Evolutionary conservation across 1,284 basidiomycete species (phyloP).

Genomic region (Tetrapyrgos nigripes): DNA sequence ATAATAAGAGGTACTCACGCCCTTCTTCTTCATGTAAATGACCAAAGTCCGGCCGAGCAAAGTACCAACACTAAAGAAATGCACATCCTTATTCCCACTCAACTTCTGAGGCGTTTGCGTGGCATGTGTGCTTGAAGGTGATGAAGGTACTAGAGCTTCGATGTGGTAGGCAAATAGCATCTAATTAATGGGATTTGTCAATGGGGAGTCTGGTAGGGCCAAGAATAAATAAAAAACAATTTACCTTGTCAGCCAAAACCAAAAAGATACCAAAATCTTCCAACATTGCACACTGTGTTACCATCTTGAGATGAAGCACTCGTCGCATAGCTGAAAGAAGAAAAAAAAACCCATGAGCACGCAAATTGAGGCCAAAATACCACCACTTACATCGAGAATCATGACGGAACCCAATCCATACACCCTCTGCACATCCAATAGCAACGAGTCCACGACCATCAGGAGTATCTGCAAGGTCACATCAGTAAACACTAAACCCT

Average conservation of each 20-base stretch:
- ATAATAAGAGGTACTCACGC: constrained; percentile 57
- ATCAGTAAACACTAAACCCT: neutral
- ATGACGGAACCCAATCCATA: constrained; percentile 87
- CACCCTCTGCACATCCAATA: constrained; percentile 86
- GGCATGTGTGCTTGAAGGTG: constrained; percentile 65
- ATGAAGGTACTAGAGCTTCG: constrained; percentile 92
- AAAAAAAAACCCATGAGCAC: neutral
- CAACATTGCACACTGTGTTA: constrained; percentile 86
- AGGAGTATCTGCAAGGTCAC: constrained; percentile 55
- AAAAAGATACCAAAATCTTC: constrained; percentile 89
- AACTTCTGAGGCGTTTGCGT: constrained; percentile 86
- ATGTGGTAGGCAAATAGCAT: constrained; percentile 90
- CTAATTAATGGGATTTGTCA: constrained; percentile 36
- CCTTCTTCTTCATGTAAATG: constrained; percentile 96
- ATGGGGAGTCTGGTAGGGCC: neutral
- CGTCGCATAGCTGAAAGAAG: constrained; percentile 68
- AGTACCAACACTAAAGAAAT: constrained; percentile 93
- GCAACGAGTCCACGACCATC: constrained; percentile 80
- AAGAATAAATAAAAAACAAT: constrained; percentile 14
- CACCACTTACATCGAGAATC: constrained; percentile 67
- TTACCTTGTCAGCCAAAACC: constrained; percentile 85
- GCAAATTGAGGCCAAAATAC: neutral
- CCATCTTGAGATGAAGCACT: constrained; percentile 82
- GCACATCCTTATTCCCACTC: constrained; percentile 88
- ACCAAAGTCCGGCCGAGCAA: constrained; percentile 87